phyloP scores from a whole-genome alignment of 352 stramenopile genomes.

The Vaucheria bursata region DNA sequence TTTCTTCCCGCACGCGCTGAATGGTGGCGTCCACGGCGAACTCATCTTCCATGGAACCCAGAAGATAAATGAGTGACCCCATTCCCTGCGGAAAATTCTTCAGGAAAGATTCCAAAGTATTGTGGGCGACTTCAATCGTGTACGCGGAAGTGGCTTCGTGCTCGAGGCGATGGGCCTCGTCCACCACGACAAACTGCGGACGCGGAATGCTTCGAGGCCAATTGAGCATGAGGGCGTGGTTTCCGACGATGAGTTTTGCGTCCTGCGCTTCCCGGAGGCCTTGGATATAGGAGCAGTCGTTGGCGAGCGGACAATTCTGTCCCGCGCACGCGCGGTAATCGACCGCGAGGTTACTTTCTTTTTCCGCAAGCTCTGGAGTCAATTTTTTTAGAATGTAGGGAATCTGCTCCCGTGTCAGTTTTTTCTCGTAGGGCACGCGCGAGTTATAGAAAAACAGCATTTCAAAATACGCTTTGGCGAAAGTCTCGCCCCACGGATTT shows the following conservation, averaged over 20 bases:
- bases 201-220: not conserved
- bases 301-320: not conserved
- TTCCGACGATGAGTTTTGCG: not conserved
- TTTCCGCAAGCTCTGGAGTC: not conserved
- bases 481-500: not conserved
- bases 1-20: not conserved
- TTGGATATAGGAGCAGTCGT: not conserved
- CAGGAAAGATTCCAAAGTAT: not conserved
- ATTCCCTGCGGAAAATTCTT: slow-evolving; percentile 5
- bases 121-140: not conserved
- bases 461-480: not conserved
- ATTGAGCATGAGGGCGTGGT: not conserved
- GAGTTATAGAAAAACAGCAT: slow-evolving; percentile 5
- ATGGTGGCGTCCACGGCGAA: not conserved
- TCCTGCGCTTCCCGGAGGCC: not conserved
- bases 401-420: not conserved
- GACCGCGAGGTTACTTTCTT: not conserved
- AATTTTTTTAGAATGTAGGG: slow-evolving; percentile 2
- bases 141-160: not conserved
- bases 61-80: not conserved
- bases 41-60: not conserved
- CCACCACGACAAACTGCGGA: not conserved
- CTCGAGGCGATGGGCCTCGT: not conserved
- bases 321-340: not conserved
- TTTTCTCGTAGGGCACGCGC: not conserved